Percentiles rank a stretch among this genome's conserved stretches.
phyloP scores from a whole-genome alignment of 2,329 filamentous ascomycete species.

The Colletotrichum truncatum region DNA sequence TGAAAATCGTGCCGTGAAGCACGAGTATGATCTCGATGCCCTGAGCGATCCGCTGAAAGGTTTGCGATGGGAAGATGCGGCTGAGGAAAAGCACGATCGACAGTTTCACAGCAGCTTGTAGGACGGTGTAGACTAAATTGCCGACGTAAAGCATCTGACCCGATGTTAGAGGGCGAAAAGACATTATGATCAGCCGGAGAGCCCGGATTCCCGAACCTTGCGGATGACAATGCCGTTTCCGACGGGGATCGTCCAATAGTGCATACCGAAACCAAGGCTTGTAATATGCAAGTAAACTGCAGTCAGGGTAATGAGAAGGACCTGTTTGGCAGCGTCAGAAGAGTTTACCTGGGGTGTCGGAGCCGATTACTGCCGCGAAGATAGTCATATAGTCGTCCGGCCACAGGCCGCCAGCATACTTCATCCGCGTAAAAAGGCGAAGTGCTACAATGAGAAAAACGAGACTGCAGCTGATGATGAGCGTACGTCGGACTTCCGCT shows the following conservation, averaged over 20 bases:
- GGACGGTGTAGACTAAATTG: not conserved
- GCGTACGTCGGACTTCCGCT: not conserved
- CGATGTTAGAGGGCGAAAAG: not conserved
- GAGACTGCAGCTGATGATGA: not conserved
- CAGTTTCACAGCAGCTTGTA: not conserved
- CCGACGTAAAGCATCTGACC: constrained; percentile 4
- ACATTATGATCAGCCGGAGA: not conserved
- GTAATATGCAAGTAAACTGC: not conserved
- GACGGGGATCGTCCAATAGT: not conserved
- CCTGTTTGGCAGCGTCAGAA: not conserved
- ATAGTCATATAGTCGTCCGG: not conserved
- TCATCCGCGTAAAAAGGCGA: not conserved
- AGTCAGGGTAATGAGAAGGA: not conserved
- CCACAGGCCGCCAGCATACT: not conserved
- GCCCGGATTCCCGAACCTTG: not conserved
- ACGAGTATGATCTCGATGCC: too few species aligned
- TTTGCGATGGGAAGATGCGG: too few species aligned
- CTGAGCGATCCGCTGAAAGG: too few species aligned
- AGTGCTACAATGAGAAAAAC: not conserved
- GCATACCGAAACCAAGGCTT: not conserved
- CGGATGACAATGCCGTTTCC: not conserved
- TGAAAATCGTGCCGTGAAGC: too few species aligned
- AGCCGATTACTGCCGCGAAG: not conserved
- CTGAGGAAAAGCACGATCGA: not conserved
- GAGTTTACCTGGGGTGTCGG: not conserved